Conservation (phyloP, 345 rosid genomes). For the Firmiana major region DNA sequence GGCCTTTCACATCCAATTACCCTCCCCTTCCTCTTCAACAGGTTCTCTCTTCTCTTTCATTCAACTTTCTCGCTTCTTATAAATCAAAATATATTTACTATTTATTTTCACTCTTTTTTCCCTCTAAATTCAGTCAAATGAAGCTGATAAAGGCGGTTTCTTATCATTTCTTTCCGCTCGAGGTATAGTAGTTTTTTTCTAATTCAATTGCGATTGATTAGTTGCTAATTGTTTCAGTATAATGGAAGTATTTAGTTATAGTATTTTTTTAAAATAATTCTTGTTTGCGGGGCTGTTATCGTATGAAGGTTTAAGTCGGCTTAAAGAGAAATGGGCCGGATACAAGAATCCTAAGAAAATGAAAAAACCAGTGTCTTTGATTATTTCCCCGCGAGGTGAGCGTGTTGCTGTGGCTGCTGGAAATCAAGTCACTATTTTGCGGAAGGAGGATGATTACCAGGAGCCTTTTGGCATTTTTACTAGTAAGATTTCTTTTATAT, state of each 20-base stretch:
- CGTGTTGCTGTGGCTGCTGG: conserved; percentile 76
- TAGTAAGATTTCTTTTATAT: conserved; percentile 36
- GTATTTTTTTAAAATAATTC: not conserved
- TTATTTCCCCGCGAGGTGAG: conserved; percentile 74
- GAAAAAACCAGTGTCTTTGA: conserved; percentile 47
- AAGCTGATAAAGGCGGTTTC: conserved; percentile 44
- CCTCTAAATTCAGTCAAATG: conserved; percentile 36
- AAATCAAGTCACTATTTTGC: conserved; percentile 63
- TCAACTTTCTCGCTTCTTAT: not conserved
- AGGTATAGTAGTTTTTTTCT: conserved; percentile 25
- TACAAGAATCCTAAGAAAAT: conserved; percentile 37
- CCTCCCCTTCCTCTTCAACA: conserved; percentile 69
- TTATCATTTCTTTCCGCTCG: conserved; percentile 47
- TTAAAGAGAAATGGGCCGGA: conserved; percentile 64
- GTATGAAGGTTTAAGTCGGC: conserved; percentile 51
- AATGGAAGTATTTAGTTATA: not conserved
- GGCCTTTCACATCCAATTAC: conserved; percentile 56
- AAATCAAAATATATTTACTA: not conserved
- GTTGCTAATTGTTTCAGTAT: not conserved
- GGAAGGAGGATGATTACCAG: conserved; percentile 64
- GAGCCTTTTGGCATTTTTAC: conserved; percentile 62
- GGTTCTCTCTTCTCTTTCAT: conserved; percentile 30
- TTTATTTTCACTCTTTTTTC: not conserved
- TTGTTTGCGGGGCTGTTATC: conserved; percentile 2
- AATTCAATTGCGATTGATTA: conserved; percentile 1